Conservation (phyloP, 495 filamentous ascomycete genomes). For the Lophiotrema nucula region DNA sequence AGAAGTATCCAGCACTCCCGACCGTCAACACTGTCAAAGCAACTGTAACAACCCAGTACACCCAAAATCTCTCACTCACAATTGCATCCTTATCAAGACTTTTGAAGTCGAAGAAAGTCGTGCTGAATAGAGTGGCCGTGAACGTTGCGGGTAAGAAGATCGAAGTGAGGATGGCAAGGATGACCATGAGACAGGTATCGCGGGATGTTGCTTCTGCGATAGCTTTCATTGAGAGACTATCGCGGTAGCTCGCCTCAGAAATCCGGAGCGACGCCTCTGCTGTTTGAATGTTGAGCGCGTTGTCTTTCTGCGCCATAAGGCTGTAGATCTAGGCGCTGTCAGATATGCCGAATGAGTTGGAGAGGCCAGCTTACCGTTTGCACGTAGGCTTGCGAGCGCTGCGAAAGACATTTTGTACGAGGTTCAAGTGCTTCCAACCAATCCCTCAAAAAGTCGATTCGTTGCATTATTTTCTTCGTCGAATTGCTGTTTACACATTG, state of each 20-base stretch:
- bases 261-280: slow-evolving; percentile 10
- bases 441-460: not conserved
- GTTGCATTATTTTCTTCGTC: not conserved
- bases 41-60: slow-evolving; percentile 16
- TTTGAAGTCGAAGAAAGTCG: slow-evolving; percentile 14
- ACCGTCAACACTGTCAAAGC: not conserved
- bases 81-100: not conserved
- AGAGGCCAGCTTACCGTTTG: not conserved
- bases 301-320: slow-evolving; percentile 16
- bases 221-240: slow-evolving; percentile 12
- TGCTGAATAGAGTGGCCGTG: slow-evolving; percentile 20
- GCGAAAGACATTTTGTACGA: slow-evolving; percentile 2
- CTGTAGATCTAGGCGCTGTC: slow-evolving; percentile 10
- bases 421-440: not conserved
- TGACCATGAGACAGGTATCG: slow-evolving; percentile 10
- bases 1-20: not conserved
- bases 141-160: slow-evolving; percentile 19
- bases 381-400: slow-evolving; percentile 10
- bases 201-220: slow-evolving; percentile 1
- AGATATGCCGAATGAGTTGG: not conserved
- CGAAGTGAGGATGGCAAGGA: slow-evolving; percentile 8
- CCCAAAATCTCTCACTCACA: slow-evolving; percentile 8
- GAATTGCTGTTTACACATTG: not conserved
- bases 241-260: not conserved
- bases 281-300: slow-evolving; percentile 1